A percentile compares a stretch with the other conserved stretches of the same genome.
phyloP scores from a whole-genome alignment of 331 rosid species.

The Cydonia oblonga region DNA sequence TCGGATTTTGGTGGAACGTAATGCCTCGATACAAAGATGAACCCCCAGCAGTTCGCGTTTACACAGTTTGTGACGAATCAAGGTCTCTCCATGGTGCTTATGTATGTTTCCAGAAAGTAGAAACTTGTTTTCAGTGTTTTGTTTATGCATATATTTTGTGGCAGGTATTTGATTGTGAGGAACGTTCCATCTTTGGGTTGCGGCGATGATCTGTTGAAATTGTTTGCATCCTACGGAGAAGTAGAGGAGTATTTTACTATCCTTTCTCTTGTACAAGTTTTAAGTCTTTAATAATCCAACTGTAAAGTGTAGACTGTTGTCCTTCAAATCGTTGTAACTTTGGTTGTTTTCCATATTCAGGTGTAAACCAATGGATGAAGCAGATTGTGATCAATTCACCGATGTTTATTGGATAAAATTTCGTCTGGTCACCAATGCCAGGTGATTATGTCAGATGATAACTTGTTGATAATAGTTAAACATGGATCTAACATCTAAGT shows the following conservation, averaged over 20 bases:
- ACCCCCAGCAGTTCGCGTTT: conserved; percentile 59
- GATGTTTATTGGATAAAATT: too few species aligned
- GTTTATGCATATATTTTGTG: neutral
- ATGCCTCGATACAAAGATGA: conserved; percentile 69
- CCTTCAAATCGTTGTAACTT: too few species aligned
- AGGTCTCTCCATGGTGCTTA: conserved; percentile 25
- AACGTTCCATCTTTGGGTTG: conserved; percentile 89
- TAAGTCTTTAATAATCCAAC: neutral
- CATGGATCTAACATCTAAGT: too few species aligned
- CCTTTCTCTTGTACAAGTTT: neutral
- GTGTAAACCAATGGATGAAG: too few species aligned
- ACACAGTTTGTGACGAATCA: conserved; percentile 85
- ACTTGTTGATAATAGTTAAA: too few species aligned
- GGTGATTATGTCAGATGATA: too few species aligned
- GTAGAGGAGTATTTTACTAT: conserved; percentile 50
- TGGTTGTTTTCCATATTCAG: too few species aligned
- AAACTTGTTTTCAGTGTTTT: neutral
- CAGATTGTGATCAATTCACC: too few species aligned
- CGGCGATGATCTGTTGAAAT: conserved; percentile 54
- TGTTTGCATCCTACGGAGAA: conserved; percentile 64
- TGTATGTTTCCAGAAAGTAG: neutral
- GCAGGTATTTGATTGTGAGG: conserved; percentile 71
- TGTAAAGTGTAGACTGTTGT: neutral
- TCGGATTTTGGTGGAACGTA: neutral
- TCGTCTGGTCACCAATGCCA: too few species aligned